Conservation (phyloP, 2,329 filamentous ascomycete genomes). For the Setomelanomma holmii region DNA sequence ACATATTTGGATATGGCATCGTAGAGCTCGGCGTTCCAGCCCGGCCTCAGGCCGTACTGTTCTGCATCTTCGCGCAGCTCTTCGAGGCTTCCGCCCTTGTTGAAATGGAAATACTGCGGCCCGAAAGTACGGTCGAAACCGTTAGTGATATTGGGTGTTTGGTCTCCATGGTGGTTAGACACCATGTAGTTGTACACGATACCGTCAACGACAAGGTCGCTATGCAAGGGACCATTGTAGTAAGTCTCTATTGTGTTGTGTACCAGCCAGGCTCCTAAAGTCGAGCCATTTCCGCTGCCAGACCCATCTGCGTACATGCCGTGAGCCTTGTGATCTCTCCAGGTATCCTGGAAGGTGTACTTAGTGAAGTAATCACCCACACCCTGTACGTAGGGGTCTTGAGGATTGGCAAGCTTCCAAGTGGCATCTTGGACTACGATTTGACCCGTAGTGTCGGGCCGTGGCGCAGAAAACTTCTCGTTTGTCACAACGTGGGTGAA, state of each 20-base stretch:
- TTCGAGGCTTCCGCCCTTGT: constrained; percentile 56
- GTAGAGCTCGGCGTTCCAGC: constrained; percentile 67
- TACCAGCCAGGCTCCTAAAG: constrained; percentile 68
- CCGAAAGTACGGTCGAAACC: constrained; percentile 59
- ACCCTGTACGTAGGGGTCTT: constrained; percentile 62
- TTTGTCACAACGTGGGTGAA: constrained; percentile 62
- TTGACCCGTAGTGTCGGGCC: constrained; percentile 55
- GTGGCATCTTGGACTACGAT: constrained; percentile 68
- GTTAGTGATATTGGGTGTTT: constrained; percentile 68
- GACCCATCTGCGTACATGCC: constrained; percentile 61
- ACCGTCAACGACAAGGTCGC: constrained; percentile 67
- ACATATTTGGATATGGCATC: constrained; percentile 67
- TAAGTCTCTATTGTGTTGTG: constrained; percentile 70
- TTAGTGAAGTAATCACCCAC: constrained; percentile 70
- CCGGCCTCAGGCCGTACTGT: constrained; percentile 56
- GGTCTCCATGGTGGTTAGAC: constrained; percentile 67
- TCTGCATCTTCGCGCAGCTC: constrained; percentile 62
- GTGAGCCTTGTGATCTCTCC: constrained; percentile 64
- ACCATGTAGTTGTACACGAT: constrained; percentile 69
- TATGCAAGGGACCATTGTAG: constrained; percentile 66
- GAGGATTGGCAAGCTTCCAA: constrained; percentile 61
- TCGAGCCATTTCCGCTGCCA: constrained; percentile 57
- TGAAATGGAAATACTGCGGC: constrained; percentile 69
- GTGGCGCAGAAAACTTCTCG: constrained; percentile 61
- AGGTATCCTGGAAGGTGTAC: constrained; percentile 66